Percentiles rank a stretch among this genome's conserved stretches.
Conservation (phyloP, 2,329 filamentous ascomycete genomes). For the Monosporascus sp. region DNA sequence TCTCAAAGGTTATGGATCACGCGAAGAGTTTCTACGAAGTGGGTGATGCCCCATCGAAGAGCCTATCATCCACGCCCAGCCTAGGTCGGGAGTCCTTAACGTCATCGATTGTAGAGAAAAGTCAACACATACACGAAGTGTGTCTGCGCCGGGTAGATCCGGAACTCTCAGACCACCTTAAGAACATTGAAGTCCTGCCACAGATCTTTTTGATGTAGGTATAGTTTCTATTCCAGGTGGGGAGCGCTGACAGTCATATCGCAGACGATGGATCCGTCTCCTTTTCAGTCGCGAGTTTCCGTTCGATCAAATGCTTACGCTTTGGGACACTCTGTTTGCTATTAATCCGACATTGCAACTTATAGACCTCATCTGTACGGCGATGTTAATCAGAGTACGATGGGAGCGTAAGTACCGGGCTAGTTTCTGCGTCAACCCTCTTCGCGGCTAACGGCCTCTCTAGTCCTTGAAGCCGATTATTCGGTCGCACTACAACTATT, state of each 20-base stretch:
- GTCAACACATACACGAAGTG: slow-evolving; percentile 79
- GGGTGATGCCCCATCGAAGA: slow-evolving; percentile 33
- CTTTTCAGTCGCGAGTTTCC: slow-evolving; percentile 91
- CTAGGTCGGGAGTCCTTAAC: slow-evolving; percentile 34
- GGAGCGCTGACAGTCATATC: slow-evolving; percentile 2
- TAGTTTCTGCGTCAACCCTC: neutral
- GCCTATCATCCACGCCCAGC: slow-evolving; percentile 12
- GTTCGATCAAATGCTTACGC: slow-evolving; percentile 72
- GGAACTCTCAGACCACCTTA: slow-evolving; percentile 76
- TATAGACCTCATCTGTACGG: slow-evolving; percentile 85
- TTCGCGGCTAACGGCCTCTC: slow-evolving; percentile 16
- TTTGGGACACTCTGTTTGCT: slow-evolving; percentile 92
- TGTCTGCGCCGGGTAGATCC: slow-evolving; percentile 74
- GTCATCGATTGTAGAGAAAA: slow-evolving; percentile 77
- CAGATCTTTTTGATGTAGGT: slow-evolving; percentile 90
- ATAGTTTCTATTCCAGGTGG: neutral
- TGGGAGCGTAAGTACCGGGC: slow-evolving; percentile 67
- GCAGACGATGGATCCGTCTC: slow-evolving; percentile 84
- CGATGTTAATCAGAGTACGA: slow-evolving; percentile 87
- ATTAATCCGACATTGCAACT: slow-evolving; percentile 75
- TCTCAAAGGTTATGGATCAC: slow-evolving; percentile 80
- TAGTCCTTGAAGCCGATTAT: slow-evolving; percentile 83
- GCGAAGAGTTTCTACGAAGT: slow-evolving; percentile 85
- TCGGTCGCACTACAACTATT: slow-evolving; percentile 77
- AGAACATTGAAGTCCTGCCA: slow-evolving; percentile 81